Conservation (phyloP, 306 rosid species). For the Castanea sativa region DNA sequence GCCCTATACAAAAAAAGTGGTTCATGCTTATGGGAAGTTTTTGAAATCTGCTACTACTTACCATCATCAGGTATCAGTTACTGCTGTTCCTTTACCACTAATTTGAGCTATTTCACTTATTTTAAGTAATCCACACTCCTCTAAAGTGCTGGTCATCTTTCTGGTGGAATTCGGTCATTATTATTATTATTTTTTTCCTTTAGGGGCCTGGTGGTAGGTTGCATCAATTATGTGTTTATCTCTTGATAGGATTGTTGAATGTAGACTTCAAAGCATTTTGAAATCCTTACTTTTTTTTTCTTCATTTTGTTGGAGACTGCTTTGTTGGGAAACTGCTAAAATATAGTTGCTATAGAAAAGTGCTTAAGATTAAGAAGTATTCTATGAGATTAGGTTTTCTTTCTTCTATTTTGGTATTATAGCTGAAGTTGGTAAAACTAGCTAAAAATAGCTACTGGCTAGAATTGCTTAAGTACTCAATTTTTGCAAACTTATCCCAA, state of each 20-base stretch:
- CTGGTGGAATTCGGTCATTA: background rate
- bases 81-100: background rate
- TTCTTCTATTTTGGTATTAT: background rate
- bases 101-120: background rate
- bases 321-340: too few species aligned
- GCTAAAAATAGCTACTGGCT: background rate
- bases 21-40: constrained; percentile 67
- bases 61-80: constrained; percentile 65
- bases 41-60: constrained; percentile 76
- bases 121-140: background rate
- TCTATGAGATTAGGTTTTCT: background rate
- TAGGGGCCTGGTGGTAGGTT: background rate
- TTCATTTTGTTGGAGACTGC: too few species aligned
- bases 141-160: background rate
- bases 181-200: background rate
- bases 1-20: constrained; percentile 63
- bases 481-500: background rate
- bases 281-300: background rate
- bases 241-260: background rate
- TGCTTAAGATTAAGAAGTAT: background rate
- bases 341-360: too few species aligned
- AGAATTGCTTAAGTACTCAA: background rate
- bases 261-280: background rate
- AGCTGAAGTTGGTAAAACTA: background rate
- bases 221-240: background rate